Conservation (phyloP, 2,329 filamentous ascomycete species). For the Ophiostoma himal-ulmi region DNA sequence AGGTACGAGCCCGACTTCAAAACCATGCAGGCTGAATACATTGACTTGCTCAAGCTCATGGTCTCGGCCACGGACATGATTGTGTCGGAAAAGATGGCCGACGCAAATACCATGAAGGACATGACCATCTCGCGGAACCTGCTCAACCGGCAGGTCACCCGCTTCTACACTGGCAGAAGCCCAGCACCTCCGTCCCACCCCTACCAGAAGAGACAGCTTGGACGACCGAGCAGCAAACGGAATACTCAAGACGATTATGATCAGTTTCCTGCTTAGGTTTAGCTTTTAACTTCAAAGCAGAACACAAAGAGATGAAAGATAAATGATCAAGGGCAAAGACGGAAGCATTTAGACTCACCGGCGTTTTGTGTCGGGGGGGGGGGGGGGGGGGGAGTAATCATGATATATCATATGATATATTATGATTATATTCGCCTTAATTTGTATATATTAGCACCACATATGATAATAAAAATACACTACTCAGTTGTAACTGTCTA, state of each 20-base stretch:
- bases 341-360: neutral
- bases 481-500: neutral
- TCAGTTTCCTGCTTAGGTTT: neutral
- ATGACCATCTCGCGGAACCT: conserved; percentile 32
- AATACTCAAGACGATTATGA: neutral
- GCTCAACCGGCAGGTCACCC: conserved; percentile 32
- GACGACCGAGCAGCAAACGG: neutral
- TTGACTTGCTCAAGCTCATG: conserved; percentile 43
- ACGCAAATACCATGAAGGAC: conserved; percentile 31
- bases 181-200: conserved; percentile 24
- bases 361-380: neutral
- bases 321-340: neutral
- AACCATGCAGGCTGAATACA: conserved; percentile 35
- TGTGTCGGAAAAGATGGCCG: conserved; percentile 38
- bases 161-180: conserved; percentile 26
- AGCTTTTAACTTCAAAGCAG: no score
- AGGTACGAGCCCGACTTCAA: conserved; percentile 32
- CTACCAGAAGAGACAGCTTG: conserved; percentile 10
- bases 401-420: neutral
- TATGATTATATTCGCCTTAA: neutral
- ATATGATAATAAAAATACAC: neutral
- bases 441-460: neutral
- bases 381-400: no score
- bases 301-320: neutral
- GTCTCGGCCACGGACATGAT: conserved; percentile 43